phyloP scores from a whole-genome alignment of 148 eudicot species.

The Rhododendron vialii region DNA sequence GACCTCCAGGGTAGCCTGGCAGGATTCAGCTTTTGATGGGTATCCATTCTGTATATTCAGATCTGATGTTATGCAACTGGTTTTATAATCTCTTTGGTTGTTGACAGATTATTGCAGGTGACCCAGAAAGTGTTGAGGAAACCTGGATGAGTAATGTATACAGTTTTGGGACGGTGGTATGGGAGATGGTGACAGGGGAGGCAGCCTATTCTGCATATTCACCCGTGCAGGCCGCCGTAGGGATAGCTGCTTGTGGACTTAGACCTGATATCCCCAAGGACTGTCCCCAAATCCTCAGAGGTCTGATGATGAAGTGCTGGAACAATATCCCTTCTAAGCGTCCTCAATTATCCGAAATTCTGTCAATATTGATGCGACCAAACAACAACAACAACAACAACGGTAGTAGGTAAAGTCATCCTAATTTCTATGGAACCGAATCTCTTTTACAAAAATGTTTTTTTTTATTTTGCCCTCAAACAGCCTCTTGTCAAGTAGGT shows the following conservation, averaged over 20 bases:
- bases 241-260: slow-evolving; percentile 94
- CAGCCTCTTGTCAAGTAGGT: slow-evolving; percentile 14
- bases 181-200: slow-evolving; percentile 92
- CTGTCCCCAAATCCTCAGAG: slow-evolving; percentile 66
- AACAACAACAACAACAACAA: slow-evolving; percentile 32
- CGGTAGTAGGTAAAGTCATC: slow-evolving; percentile 32
- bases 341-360: slow-evolving; percentile 69
- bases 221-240: slow-evolving; percentile 97
- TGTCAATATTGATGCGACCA: slow-evolving; percentile 42
- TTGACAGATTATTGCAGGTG: slow-evolving; percentile 81
- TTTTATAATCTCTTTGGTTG: slow-evolving; percentile 14
- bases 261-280: slow-evolving; percentile 94
- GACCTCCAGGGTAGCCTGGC: background rate
- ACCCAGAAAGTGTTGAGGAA: slow-evolving; percentile 80
- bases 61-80: background rate
- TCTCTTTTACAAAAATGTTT: background rate
- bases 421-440: background rate
- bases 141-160: slow-evolving; percentile 95
- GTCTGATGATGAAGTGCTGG: slow-evolving; percentile 83
- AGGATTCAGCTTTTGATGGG: background rate
- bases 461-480: background rate
- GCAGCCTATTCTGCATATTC: slow-evolving; percentile 86
- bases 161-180: slow-evolving; percentile 83
- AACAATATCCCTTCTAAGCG: slow-evolving; percentile 77
- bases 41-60: background rate